Percentiles rank a stretch among this genome's conserved stretches.
Evolutionary conservation across 192 early-diverging fungal species (phyloP).

Genomic region (Piromyces sp.): DNA sequence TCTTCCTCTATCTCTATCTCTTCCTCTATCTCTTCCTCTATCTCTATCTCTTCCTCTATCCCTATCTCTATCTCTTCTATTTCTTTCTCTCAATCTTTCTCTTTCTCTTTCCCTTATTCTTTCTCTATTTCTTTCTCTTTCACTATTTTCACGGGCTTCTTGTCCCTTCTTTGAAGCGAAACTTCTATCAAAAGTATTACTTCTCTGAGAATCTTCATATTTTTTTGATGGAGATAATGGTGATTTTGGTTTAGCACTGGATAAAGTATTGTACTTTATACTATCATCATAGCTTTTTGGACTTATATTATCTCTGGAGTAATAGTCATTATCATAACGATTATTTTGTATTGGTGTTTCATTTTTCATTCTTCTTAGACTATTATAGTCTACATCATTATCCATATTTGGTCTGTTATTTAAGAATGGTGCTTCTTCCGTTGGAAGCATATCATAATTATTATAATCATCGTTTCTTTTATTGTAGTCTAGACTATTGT

Average conservation of each 20-base stretch:
- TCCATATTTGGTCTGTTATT: background rate
- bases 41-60: too few relatives aligned
- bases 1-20: too few relatives aligned
- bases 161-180: background rate
- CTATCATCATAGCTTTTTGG: background rate
- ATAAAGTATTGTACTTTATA: background rate
- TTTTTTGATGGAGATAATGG: background rate
- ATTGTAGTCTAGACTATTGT: background rate
- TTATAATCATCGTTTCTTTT: background rate
- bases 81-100: too few relatives aligned
- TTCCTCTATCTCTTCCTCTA: too few relatives aligned
- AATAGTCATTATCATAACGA: background rate
- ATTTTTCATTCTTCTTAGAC: background rate
- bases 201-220: background rate
- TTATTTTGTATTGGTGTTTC: background rate
- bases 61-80: too few relatives aligned
- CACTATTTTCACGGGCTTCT: too few relatives aligned
- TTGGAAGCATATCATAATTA: background rate
- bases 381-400: background rate
- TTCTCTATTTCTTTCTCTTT: too few relatives aligned
- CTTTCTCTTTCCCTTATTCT: too few relatives aligned
- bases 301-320: background rate
- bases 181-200: background rate
- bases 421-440: background rate
- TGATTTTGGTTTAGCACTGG: background rate